Evolutionary conservation across 75 land plant genomes (phyloP).

Genomic region (Isoetes taiwanensis): DNA sequence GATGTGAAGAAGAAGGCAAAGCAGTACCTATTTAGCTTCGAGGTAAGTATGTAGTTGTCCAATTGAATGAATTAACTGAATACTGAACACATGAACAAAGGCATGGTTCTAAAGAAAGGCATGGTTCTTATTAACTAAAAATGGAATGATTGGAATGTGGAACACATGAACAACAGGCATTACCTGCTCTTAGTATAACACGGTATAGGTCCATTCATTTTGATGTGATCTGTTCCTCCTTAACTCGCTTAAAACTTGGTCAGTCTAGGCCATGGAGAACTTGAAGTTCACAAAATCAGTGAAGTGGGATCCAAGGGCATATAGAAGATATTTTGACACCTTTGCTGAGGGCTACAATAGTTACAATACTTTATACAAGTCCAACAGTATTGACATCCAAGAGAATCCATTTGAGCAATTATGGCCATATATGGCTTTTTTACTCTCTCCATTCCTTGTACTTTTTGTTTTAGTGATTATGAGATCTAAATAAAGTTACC

Average conservation of each 20-base stretch:
- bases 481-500: too few species aligned
- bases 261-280: constrained; percentile 19
- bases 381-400: constrained; percentile 15
- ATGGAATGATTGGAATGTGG: neutral
- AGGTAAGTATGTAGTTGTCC: constrained; percentile 29
- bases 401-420: constrained; percentile 24
- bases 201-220: constrained; percentile 12
- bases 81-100: neutral
- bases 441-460: constrained; percentile 46
- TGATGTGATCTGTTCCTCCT: neutral
- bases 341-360: constrained; percentile 47
- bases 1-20: constrained; percentile 59
- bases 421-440: constrained; percentile 46
- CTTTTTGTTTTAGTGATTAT: constrained; percentile 14
- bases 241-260: neutral
- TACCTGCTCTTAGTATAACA: constrained; percentile 55
- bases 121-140: neutral
- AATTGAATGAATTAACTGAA: neutral
- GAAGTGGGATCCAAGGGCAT: constrained; percentile 33
- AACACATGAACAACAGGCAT: constrained; percentile 9
- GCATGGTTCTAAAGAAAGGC: neutral
- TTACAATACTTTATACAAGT: constrained; percentile 21
- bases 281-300: constrained; percentile 13
- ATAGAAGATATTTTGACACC: constrained; percentile 47
- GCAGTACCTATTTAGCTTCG: constrained; percentile 49